Conservation (phyloP, 495 filamentous ascomycete species). For the Aspergillus bridgeri region DNA sequence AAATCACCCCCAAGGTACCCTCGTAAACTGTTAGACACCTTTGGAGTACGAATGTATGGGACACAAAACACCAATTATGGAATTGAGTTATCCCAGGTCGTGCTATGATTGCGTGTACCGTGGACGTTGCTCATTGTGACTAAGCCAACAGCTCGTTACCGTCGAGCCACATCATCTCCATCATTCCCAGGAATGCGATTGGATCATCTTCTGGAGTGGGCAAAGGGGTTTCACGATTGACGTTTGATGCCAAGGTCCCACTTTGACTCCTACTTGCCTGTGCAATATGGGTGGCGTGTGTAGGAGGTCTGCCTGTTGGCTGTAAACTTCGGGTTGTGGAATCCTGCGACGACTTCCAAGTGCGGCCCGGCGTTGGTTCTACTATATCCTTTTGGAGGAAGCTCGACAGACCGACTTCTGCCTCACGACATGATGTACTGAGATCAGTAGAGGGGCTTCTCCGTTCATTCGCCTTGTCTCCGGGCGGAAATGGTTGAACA, state of each 20-base stretch:
- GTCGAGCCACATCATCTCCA: background rate
- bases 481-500: background rate
- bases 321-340: background rate
- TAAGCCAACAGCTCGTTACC: background rate
- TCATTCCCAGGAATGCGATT: background rate
- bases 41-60: background rate
- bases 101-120: background rate
- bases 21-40: background rate
- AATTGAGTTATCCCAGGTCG: background rate
- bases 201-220: background rate
- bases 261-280: background rate
- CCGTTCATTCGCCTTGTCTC: background rate
- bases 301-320: background rate
- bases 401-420: background rate
- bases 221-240: background rate
- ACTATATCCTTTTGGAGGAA: background rate
- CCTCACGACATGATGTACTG: no score
- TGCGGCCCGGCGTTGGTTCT: background rate
- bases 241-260: background rate
- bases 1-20: no score
- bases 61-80: no score
- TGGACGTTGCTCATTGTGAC: background rate
- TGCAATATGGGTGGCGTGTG: background rate
- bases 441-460: background rate
- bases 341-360: background rate